Percentiles rank a stretch among this genome's conserved stretches.
These are phyloP conservation scores for Papiliotrema fonsecae DNA, from an alignment of 1,284 basidiomycete species.

Conservation along the genomic window DNA sequence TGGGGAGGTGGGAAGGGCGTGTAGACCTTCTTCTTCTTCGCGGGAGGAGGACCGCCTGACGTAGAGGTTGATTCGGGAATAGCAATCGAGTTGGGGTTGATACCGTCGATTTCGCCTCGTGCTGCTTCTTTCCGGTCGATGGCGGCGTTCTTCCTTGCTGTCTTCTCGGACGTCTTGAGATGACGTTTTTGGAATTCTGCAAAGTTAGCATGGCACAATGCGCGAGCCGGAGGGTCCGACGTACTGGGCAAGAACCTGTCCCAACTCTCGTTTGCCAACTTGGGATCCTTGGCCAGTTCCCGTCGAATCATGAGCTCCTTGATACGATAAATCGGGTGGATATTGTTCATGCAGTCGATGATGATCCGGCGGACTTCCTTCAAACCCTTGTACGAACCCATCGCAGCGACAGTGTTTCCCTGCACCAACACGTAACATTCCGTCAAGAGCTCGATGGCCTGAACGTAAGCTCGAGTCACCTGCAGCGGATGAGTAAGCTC, in stretches of 20 bases:
- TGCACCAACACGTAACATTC: conserved; percentile 97
- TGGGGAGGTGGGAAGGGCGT: conserved; percentile 98
- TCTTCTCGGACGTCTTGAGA: conserved; percentile 87
- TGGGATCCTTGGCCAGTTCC: conserved; percentile 96
- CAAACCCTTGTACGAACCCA: conserved; percentile 91
- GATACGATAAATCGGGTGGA: conserved; percentile 98
- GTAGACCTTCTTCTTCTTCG: conserved; percentile 82
- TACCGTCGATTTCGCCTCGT: background rate
- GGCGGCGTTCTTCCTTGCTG: conserved; percentile 72
- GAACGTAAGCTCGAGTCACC: conserved; percentile 4
- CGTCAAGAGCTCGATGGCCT: conserved; percentile 96
- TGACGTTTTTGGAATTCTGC: conserved; percentile 84
- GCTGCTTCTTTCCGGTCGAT: conserved; percentile 14
- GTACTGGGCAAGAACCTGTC: conserved; percentile 85
- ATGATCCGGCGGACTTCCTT: conserved; percentile 95
- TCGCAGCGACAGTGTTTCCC: conserved; percentile 95
- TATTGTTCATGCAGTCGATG: conserved; percentile 98
- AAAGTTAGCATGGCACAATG: background rate
- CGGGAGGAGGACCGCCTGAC: conserved; percentile 6
- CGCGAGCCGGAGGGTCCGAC: conserved; percentile 8
- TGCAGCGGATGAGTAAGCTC: conserved; percentile 10
- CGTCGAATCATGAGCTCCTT: conserved; percentile 99
- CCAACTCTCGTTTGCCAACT: conserved; percentile 91
- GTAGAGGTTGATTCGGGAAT: conserved; percentile 15
- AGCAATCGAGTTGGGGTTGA: conserved; percentile 12